Evolutionary conservation across 2,329 filamentous ascomycete genomes (phyloP).

Genomic region (Ophiobolus disseminans): DNA sequence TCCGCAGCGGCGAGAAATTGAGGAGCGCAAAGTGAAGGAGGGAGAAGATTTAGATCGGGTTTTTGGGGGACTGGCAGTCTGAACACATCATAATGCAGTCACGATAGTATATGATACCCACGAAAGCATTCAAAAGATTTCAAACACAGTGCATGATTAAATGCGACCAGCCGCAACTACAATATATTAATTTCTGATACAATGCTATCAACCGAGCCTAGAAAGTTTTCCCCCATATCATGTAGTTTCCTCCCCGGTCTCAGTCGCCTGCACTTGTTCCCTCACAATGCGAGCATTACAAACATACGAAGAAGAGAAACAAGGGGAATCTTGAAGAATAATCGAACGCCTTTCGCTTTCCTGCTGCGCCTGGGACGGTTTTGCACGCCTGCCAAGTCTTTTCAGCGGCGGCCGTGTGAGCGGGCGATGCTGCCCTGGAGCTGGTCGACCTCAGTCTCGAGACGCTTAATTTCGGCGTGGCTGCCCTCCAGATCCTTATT

Average conservation of each 20-base stretch:
- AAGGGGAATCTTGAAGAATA: conserved; percentile 51
- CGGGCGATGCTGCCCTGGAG: conserved; percentile 90
- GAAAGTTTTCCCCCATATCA: conserved; percentile 14
- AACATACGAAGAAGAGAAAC: conserved; percentile 50
- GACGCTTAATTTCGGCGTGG: conserved; percentile 86
- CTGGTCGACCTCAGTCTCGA: conserved; percentile 89
- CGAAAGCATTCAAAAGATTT: conserved; percentile 57
- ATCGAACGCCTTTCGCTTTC: conserved; percentile 32
- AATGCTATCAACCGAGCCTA: conserved; percentile 24
- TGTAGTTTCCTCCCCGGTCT: neutral
- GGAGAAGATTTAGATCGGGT: conserved; percentile 68
- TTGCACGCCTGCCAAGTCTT: conserved; percentile 56
- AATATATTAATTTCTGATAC: conserved; percentile 38
- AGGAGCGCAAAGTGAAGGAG: conserved; percentile 53
- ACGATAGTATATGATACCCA: too few species aligned
- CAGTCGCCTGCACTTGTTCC: too few species aligned
- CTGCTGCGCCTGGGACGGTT: conserved; percentile 12
- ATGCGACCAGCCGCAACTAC: conserved; percentile 33
- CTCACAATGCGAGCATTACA: conserved; percentile 52
- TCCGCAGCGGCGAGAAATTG: conserved; percentile 19
- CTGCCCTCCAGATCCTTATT: conserved; percentile 99
- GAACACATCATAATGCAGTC: too few species aligned
- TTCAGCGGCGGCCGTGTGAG: conserved; percentile 89
- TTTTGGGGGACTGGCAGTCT: conserved; percentile 67
- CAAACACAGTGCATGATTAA: conserved; percentile 8